These are phyloP conservation scores for Penicillium soppii DNA, from an alignment of 495 filamentous ascomycete genomes.

Conservation along the genomic window DNA sequence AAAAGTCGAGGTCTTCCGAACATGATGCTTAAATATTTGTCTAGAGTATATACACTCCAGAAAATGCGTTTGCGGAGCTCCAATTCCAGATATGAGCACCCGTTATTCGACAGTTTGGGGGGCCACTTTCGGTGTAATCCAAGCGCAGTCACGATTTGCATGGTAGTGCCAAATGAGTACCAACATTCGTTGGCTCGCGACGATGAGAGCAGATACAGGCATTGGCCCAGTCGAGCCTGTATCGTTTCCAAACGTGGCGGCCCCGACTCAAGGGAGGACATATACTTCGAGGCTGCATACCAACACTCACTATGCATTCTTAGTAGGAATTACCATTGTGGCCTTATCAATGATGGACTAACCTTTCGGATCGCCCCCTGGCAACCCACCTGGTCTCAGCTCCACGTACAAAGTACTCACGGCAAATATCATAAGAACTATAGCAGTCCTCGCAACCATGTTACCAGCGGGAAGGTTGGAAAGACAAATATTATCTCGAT, in stretches of 20 bases:
- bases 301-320: constrained; percentile 33
- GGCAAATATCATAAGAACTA: constrained; percentile 46
- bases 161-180: constrained; percentile 48
- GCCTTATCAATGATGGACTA: background rate
- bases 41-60: constrained; percentile 56
- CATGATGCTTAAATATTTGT: constrained; percentile 58
- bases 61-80: constrained; percentile 54
- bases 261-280: constrained; percentile 43
- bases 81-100: constrained; percentile 35
- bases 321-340: background rate
- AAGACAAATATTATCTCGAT: constrained; percentile 34
- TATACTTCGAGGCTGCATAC: constrained; percentile 43
- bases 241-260: constrained; percentile 45
- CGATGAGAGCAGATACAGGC: constrained; percentile 44
- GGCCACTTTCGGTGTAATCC: constrained; percentile 41
- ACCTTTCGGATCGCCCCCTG: constrained; percentile 33
- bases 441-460: constrained; percentile 42
- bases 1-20: constrained; percentile 54
- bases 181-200: constrained; percentile 51
- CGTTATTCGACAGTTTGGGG: constrained; percentile 30
- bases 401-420: constrained; percentile 40
- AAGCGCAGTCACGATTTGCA: constrained; percentile 46
- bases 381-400: constrained; percentile 18
- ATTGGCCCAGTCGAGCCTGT: constrained; percentile 44
- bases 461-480: constrained; percentile 35